These are phyloP conservation scores for Hymenotorrendiella dingleyae DNA, from an alignment of 2,329 filamentous ascomycete genomes.

Conservation along the genomic window DNA sequence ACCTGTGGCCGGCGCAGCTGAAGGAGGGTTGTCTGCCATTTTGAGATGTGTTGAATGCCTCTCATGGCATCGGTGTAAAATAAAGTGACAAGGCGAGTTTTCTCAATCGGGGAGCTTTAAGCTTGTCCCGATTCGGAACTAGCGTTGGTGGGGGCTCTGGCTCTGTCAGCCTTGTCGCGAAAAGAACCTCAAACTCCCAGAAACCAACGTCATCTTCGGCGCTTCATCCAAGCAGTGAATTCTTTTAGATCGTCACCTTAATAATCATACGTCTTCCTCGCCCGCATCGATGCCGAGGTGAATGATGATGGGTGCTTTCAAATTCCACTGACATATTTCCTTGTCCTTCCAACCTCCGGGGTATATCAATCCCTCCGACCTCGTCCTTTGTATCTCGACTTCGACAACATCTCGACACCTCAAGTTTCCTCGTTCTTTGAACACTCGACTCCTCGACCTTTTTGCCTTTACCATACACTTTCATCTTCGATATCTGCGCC, in stretches of 20 bases:
- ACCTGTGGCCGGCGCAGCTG: slow-evolving; percentile 9
- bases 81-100: not conserved
- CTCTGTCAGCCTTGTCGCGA: slow-evolving; percentile 11
- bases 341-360: slow-evolving; percentile 2
- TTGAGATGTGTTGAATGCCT: slow-evolving; percentile 14
- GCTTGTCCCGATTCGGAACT: not conserved
- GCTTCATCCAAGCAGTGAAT: no score
- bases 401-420: not conserved
- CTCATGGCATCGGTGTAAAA: slow-evolving; percentile 19
- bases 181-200: no score
- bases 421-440: no score
- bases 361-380: slow-evolving; percentile 6
- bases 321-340: slow-evolving; percentile 1
- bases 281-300: no score
- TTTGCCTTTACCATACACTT: not conserved
- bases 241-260: no score
- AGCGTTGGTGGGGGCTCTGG: not conserved
- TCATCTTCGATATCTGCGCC: no score
- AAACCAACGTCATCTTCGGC: no score
- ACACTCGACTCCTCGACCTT: not conserved
- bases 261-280: no score
- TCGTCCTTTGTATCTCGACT: slow-evolving; percentile 1
- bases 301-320: no score
- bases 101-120: not conserved
- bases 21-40: slow-evolving; percentile 24